Evolutionary conservation across 331 rosid species (phyloP), one percentile per base, ranked within the genome.

Genomic region (Rosa hybrid): DNA sequence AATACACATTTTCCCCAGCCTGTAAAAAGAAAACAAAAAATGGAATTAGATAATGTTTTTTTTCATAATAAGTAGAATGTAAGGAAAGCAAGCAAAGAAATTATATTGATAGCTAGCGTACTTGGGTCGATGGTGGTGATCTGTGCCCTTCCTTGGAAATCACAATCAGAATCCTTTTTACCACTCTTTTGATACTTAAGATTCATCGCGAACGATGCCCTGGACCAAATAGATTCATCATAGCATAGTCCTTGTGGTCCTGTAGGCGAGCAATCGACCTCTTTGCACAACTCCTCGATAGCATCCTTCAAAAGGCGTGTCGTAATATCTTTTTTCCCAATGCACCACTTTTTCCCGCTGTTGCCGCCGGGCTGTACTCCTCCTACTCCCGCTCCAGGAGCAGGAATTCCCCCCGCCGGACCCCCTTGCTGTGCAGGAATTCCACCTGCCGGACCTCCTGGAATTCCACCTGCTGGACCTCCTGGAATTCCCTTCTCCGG

Each of bases 311-410:
- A 65, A 11, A 34, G 71, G 21, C 21, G 6, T 34, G 8, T 65
- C 44, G 0, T 13, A 6, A 30, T 34, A 30, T 30, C 45, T 16
- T 30, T 30, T 6, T 34, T 65, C 46, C 45, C 71, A 65, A 65
- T 13, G 44, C 71, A 65, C 71, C 71, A 65, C 45, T 65, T 65
- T 21, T 34, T 65, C 21, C 71, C 71, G 44, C 39, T 27, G 68
- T 65, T 11, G n/a, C 2, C 48, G 48, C 48, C 11, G 48, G 10
- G 2, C 48, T 44, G 48, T 7, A 8, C 45, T 23, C 45, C 71
- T 65, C 45, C 71, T 65, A 3, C 21, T 6, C 23, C 45, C 25
- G 17, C 68, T 5, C 68, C 41, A 62, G 42, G 42, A 25, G 39
- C 18, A 11, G 38, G 0, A 0, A 13, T 62, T 62, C 39, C 39